Evolutionary conservation across 768 basidiomycete genomes (phyloP).

Genomic region (Leccinum barrowsii): DNA sequence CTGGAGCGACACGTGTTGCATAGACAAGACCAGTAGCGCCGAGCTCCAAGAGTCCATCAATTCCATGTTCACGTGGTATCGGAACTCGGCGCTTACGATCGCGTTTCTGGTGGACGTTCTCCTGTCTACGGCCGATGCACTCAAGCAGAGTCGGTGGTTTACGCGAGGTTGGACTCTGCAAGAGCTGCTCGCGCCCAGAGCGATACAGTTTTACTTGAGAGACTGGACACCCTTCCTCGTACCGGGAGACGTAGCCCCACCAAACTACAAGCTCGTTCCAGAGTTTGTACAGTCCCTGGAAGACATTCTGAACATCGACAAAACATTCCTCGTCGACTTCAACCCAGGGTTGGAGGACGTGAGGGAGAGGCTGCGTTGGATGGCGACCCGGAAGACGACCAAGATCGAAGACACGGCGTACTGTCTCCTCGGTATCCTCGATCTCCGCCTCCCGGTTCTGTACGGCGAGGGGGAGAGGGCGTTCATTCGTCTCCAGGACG

Average conservation of each 20-base stretch:
- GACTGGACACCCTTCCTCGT: slow-evolving; percentile 23
- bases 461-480: slow-evolving; percentile 23
- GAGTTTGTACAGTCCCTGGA: slow-evolving; percentile 18
- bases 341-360: slow-evolving; percentile 24
- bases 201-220: slow-evolving; percentile 23
- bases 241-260: neutral
- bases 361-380: slow-evolving; percentile 28
- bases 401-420: slow-evolving; percentile 30
- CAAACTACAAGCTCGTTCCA: slow-evolving; percentile 24
- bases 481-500: slow-evolving; percentile 26
- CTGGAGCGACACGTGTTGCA: slow-evolving; percentile 33
- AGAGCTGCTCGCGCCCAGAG: slow-evolving; percentile 25
- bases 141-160: slow-evolving; percentile 25
- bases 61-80: slow-evolving; percentile 34
- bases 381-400: slow-evolving; percentile 26
- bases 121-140: slow-evolving; percentile 6
- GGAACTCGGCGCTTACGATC: slow-evolving; percentile 28
- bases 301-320: slow-evolving; percentile 17
- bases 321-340: slow-evolving; percentile 18
- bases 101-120: slow-evolving; percentile 26
- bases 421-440: slow-evolving; percentile 28
- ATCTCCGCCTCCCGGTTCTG: slow-evolving; percentile 27
- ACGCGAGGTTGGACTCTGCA: slow-evolving; percentile 29
- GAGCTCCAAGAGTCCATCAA: slow-evolving; percentile 31
- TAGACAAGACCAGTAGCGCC: slow-evolving; percentile 28